Conservation (phyloP, 2,329 filamentous ascomycete species). For the Blastomyces parvus region DNA sequence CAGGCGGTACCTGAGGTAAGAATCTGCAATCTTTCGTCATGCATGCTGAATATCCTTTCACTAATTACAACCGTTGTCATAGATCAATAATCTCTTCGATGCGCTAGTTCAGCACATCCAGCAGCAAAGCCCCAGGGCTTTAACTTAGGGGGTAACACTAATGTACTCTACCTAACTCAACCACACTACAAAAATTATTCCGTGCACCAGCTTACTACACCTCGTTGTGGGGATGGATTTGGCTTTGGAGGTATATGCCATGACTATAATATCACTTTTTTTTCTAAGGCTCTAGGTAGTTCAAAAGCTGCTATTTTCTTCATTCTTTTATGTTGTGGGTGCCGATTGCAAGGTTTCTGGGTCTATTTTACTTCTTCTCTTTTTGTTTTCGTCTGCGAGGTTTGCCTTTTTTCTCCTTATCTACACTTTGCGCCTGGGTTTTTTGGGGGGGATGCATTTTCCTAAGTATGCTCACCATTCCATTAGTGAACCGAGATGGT, state of each 20-base stretch:
- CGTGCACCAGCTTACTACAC: not conserved
- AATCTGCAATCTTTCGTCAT: not conserved
- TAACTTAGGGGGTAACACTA: conserved; percentile 5
- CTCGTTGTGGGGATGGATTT: not conserved
- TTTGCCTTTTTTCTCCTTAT: conserved; percentile 2
- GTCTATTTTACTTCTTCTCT: conserved; percentile 1
- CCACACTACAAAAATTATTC: not conserved
- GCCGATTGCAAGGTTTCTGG: conserved; percentile 4
- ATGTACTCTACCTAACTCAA: not conserved
- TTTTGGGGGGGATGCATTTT: conserved; percentile 9
- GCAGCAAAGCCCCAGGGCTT: conserved; percentile 38
- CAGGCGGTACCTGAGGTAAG: conserved; percentile 78
- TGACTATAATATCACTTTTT: conserved; percentile 6
- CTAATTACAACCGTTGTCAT: conserved; percentile 9
- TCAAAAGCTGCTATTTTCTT: conserved; percentile 3
- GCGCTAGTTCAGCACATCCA: conserved; percentile 39
- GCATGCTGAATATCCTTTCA: not conserved
- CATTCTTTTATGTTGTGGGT: not conserved
- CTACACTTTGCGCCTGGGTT: conserved; percentile 1
- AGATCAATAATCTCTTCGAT: conserved; percentile 40
- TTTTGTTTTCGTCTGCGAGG: conserved; percentile 1
- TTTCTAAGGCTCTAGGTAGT: not conserved
- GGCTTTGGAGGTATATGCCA: conserved; percentile 1
- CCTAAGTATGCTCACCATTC: conserved; percentile 7
- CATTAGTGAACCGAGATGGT: conserved; percentile 4